A percentile compares a stretch with the other conserved stretches of the same genome.
phyloP scores from a whole-genome alignment of 2,329 filamentous ascomycete genomes.

The Fusarium mexicanum region DNA sequence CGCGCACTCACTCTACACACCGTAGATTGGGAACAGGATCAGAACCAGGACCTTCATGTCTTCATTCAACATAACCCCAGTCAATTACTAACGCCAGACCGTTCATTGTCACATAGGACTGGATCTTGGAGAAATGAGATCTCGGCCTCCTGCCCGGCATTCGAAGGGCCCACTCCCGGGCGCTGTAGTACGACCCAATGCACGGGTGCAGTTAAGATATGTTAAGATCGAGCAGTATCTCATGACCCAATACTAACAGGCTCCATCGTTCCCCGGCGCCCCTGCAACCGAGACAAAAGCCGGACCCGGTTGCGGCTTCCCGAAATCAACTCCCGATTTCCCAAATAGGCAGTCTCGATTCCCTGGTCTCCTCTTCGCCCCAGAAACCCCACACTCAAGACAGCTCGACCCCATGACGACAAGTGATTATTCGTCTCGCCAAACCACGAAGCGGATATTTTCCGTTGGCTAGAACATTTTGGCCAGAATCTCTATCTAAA shows the following conservation, averaged over 20 bases:
- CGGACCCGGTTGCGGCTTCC: conserved; percentile 38
- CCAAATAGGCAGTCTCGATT: conserved; percentile 37
- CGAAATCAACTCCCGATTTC: conserved; percentile 45
- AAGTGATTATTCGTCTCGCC: conserved; percentile 7
- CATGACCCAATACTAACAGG: background rate
- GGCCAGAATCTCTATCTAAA: background rate
- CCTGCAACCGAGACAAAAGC: conserved; percentile 39
- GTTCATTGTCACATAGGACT: background rate
- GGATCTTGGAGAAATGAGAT: conserved; percentile 19
- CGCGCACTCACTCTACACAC: background rate
- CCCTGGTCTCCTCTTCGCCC: conserved; percentile 37
- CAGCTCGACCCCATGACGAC: conserved; percentile 33
- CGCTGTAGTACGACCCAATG: background rate
- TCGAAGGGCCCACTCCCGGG: conserved; percentile 11
- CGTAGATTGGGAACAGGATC: background rate
- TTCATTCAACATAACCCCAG: background rate
- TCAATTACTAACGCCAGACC: background rate
- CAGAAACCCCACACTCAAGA: conserved; percentile 40
- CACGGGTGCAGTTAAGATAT: background rate
- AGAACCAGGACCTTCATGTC: background rate
- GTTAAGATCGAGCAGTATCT: background rate
- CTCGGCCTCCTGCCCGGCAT: conserved; percentile 22
- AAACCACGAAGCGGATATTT: conserved; percentile 11
- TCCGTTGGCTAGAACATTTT: conserved; percentile 10
- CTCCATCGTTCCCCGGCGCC: background rate